Base-by-base conservation (phyloP, 176 grass and related monocot species). In the Zoysia japonica region DNA sequence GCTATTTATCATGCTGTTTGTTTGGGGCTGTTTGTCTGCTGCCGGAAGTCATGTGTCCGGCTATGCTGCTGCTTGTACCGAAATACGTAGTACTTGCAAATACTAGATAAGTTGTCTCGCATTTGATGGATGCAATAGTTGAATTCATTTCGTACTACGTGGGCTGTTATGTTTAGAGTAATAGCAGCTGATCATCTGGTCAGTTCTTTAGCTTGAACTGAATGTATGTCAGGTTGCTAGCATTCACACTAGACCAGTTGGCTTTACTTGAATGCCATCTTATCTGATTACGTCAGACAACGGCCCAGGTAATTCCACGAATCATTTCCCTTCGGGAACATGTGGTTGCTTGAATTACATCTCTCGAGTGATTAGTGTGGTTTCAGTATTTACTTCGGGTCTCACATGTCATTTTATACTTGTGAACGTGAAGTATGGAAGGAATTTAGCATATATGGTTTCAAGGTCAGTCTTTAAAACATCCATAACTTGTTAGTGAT, bases 301-400 rank as follows among this genome's bases (percentile, higher is more conserved):
- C 28, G 44, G 44, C 44, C 3, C 44, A 4, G 7, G 28, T 28
- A 28, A 28, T 28, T 28, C 28, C 28, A 50, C 35, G 5, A n/a
- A 55, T 76, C 56, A 38, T 65, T 48, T 75, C 65, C 49, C 71
- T 76, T 80, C 2, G 3, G 66, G 67, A 66, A 43, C 65, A 76
- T 50, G 13, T 15, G 76, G 13, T 76, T 62, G 39, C 20, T 56
- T 84, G 50, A 67, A 56, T 42, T 19, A 19, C 51, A 65, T 13
- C 53, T 49, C n/a, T n/a, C 64, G 37, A 64, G 10, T 14, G 16
- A 61, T 64, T 44, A n/a, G 2, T 76, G 17, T 84, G 48, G 40
- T 57, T 28, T 77, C 44, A 39, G 47, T 71, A 75, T 80, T 45
- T 77, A n/a, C 2, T 76, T 5, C 14, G 14, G 50, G 19, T 77